Evolutionary conservation across 2,329 filamentous ascomycete species (phyloP), one percentile per base, ranked within the genome.

Genomic region (Fusarium sp.): DNA sequence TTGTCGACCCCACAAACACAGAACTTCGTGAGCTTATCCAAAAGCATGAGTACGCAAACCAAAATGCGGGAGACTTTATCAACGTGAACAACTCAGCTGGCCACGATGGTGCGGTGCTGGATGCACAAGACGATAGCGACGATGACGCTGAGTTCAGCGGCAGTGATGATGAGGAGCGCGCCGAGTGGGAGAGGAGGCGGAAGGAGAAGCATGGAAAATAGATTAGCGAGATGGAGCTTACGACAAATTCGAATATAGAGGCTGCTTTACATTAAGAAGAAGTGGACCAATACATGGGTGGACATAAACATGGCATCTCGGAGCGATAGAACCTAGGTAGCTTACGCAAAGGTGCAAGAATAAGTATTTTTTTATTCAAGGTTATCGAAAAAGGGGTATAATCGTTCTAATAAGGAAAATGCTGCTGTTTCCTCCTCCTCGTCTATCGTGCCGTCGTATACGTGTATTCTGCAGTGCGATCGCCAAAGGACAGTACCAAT

Each of bases 1-100:
- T 95, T 64, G 90, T 90, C 55, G 92, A 95, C 78, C 92, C 92
- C 17, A 76, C 84, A 47, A 93, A 94, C 78, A 75, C 76, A 23
- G 85, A 83, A 53, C 81, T 94, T 54, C 82, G 85, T 67, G 83
- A 85, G 44, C 80, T 91, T 59, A 85, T 95, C 74, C 84, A 89
- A 78, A 88, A 88, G 79, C 90, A 91, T 65, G 90, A 94, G 81
- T 91, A 92, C 74, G 83, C 87, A 8, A 77, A 77, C 67, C 81
- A 87, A 56, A 88, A 89, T 68, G 81, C 81, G 4, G 86, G 86
- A 30, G 88, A 90, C 68, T 88, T 88, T 62, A 82, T 88, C 35
- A 76, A 75, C 46, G 76, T 78, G 23, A 75, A 78, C 23, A 64
- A 58, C 48, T 62, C 55, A 33, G 60, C 70, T n/a, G 33, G 56